Conservation (phyloP, 1,284 basidiomycete species). For the Xerocomus nothofagi region DNA sequence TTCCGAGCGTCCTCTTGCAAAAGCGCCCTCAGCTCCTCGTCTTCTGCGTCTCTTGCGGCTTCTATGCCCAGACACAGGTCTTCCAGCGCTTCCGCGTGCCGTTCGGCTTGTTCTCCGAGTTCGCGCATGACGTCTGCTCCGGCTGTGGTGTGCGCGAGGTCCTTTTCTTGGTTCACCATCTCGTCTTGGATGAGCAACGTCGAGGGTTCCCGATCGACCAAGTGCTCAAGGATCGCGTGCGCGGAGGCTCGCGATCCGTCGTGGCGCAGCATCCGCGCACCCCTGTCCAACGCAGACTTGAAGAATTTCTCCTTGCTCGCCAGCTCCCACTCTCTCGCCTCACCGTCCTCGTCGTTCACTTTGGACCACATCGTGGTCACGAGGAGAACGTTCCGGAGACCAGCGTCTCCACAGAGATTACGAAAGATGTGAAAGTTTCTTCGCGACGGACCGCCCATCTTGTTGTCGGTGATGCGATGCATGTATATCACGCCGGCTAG, state of each 20-base stretch:
- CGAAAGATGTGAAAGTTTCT: slow-evolving; percentile 51
- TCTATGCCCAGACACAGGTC: slow-evolving; percentile 37
- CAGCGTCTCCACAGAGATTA: slow-evolving; percentile 49
- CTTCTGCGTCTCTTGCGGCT: slow-evolving; percentile 34
- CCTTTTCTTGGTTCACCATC: slow-evolving; percentile 39
- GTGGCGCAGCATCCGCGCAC: slow-evolving; percentile 40
- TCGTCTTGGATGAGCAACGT: slow-evolving; percentile 41
- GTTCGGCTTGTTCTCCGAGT: slow-evolving; percentile 32
- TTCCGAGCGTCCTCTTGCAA: slow-evolving; percentile 37
- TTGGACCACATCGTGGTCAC: slow-evolving; percentile 52
- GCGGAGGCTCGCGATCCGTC: slow-evolving; percentile 35
- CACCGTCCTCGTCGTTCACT: slow-evolving; percentile 32
- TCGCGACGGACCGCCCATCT: slow-evolving; percentile 48
- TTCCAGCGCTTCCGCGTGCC: slow-evolving; percentile 35
- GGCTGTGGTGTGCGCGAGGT: slow-evolving; percentile 39
- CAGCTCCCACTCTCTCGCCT: slow-evolving; percentile 37
- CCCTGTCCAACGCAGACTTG: slow-evolving; percentile 40
- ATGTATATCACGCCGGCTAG: slow-evolving; percentile 54
- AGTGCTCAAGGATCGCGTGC: slow-evolving; percentile 30
- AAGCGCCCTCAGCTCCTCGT: slow-evolving; percentile 36
- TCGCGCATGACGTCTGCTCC: slow-evolving; percentile 39
- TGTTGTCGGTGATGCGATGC: slow-evolving; percentile 51
- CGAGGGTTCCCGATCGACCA: slow-evolving; percentile 31
- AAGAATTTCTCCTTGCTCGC: slow-evolving; percentile 41
- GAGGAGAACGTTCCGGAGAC: slow-evolving; percentile 46